Conservation (phyloP, 2,329 filamentous ascomycete species). For the Chrysosphaeria jannelii region DNA sequence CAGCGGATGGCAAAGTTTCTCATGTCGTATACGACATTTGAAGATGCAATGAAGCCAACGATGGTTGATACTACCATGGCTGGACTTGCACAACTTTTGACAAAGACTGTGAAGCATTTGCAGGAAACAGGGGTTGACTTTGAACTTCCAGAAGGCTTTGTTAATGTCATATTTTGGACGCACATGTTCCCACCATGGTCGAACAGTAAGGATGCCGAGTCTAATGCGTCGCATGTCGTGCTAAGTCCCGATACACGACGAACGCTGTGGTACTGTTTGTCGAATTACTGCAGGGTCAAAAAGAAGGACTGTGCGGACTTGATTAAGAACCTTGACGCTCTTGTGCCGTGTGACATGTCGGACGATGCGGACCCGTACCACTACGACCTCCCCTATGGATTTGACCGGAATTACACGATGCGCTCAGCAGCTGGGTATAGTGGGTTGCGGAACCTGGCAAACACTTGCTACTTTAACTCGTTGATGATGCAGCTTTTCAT, state of each 20-base stretch:
- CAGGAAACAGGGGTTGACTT: too few relatives aligned
- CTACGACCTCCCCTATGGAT: constrained; percentile 27
- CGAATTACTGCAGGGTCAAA: constrained; percentile 21
- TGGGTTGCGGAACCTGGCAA: constrained; percentile 76
- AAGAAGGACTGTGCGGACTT: constrained; percentile 17
- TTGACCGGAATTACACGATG: constrained; percentile 37
- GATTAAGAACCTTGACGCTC: constrained; percentile 16
- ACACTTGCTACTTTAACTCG: constrained; percentile 94
- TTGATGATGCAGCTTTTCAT: constrained; percentile 86
- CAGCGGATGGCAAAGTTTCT: too few relatives aligned
- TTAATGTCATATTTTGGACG: constrained; percentile 23
- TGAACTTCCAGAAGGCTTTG: too few relatives aligned
- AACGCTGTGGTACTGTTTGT: constrained; percentile 28
- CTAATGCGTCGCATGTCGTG: constrained; percentile 10
- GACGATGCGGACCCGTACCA: constrained; percentile 18
- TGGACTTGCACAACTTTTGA: too few relatives aligned
- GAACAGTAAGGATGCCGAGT: constrained; percentile 6
- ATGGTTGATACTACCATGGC: too few relatives aligned
- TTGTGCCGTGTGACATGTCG: constrained; percentile 18
- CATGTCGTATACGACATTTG: too few relatives aligned
- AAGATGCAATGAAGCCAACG: too few relatives aligned
- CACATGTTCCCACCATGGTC: constrained; percentile 33
- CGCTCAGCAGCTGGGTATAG: constrained; percentile 53
- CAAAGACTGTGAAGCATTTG: too few relatives aligned
- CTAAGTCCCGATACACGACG: constrained; percentile 24